phyloP scores from a whole-genome alignment of 371 early-diverging fungal genomes.

The Haplosporangium sp. region DNA sequence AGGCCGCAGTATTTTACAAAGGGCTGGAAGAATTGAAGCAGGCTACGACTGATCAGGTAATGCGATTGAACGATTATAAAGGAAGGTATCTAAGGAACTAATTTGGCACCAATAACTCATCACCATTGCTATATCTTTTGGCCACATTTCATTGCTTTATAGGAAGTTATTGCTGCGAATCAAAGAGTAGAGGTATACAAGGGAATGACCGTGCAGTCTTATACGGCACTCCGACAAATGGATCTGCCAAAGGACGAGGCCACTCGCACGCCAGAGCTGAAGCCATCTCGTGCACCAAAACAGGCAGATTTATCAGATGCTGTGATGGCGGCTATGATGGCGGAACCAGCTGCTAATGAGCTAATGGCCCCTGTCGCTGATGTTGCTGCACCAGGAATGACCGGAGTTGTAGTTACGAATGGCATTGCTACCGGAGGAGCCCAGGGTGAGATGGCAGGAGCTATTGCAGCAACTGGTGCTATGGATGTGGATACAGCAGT shows the following conservation, averaged over 20 bases:
- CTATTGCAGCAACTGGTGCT: neutral
- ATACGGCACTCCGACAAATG: conserved; percentile 27
- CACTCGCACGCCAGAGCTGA: conserved; percentile 38
- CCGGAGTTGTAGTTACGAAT: neutral
- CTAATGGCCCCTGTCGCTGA: neutral
- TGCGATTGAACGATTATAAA: neutral
- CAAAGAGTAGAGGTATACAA: conserved; percentile 37
- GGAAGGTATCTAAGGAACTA: neutral
- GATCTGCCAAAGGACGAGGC: conserved; percentile 43
- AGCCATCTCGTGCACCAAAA: conserved; percentile 26
- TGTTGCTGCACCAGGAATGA: neutral
- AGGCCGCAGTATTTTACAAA: conserved; percentile 58
- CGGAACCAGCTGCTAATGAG: conserved; percentile 1
- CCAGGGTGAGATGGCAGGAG: no score
- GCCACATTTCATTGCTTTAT: neutral
- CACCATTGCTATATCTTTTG: neutral
- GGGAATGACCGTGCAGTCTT: conserved; percentile 41
- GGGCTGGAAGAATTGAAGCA: conserved; percentile 57
- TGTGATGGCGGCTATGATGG: conserved; percentile 1
- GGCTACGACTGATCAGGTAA: conserved; percentile 59
- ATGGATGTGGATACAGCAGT: conserved; percentile 15
- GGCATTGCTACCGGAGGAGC: neutral
- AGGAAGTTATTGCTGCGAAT: conserved; percentile 47
- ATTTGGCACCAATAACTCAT: neutral
- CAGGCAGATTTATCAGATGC: conserved; percentile 3